Evolutionary conservation across 2,329 filamentous ascomycete genomes (phyloP).

Genomic region (Metarhizium album): DNA sequence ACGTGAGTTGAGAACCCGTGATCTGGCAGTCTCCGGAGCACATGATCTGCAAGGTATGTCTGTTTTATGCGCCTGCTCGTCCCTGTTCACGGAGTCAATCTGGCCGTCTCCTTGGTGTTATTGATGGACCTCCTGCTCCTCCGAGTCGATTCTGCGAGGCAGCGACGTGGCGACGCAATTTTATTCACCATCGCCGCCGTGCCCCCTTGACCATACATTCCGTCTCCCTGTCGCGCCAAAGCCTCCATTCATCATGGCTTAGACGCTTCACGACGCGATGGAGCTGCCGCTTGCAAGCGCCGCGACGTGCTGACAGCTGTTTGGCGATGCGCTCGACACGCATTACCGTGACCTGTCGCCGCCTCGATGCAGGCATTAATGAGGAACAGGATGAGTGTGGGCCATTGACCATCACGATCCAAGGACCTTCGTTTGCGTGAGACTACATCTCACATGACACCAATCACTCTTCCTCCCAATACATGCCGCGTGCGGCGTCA

Average conservation of each 20-base stretch:
- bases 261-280: neutral
- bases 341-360: neutral
- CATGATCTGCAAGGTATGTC: conserved; percentile 37
- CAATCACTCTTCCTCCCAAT: neutral
- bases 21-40: conserved; percentile 28
- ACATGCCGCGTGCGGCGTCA: neutral
- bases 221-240: neutral
- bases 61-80: conserved; percentile 14
- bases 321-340: neutral
- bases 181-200: neutral
- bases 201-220: neutral
- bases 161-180: neutral
- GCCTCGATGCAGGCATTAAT: neutral
- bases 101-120: conserved; percentile 6
- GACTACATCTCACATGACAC: neutral
- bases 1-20: conserved; percentile 36
- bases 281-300: neutral
- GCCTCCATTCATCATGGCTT: conserved; percentile 6
- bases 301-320: neutral
- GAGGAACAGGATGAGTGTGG: neutral
- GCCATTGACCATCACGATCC: neutral
- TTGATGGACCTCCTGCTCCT: conserved; percentile 3
- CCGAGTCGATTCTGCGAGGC: neutral
- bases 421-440: neutral
- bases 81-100: conserved; percentile 9